A percentile compares a stretch with the other conserved stretches of the same genome.
These are phyloP conservation scores for Avena sativa DNA, from an alignment of 176 grass and related monocot genomes.

Conservation along the genomic window DNA sequence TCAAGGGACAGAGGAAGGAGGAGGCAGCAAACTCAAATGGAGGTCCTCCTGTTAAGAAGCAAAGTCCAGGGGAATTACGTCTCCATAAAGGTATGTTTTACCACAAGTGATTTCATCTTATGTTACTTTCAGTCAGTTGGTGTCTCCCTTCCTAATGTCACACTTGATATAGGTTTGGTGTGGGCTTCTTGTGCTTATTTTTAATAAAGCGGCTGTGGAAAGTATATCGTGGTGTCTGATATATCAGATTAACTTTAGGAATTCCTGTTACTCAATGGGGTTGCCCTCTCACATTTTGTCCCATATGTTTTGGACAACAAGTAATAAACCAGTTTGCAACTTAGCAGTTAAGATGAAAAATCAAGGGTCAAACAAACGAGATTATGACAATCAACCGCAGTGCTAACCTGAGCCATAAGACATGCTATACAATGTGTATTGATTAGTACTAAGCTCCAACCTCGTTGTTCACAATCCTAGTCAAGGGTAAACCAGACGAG, in stretches of 20 bases:
- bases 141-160: background rate
- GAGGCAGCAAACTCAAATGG: constrained; percentile 60
- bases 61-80: constrained; percentile 64
- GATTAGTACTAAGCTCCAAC: too few relatives aligned
- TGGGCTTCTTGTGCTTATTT: background rate
- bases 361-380: background rate
- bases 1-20: constrained; percentile 61
- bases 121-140: background rate
- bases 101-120: background rate
- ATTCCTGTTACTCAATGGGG: background rate
- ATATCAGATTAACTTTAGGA: background rate
- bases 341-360: background rate
- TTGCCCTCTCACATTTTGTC: background rate
- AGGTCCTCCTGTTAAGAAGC: constrained; percentile 55
- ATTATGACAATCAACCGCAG: background rate
- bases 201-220: background rate
- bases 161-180: background rate
- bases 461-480: too few relatives aligned
- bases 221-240: background rate
- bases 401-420: too few relatives aligned
- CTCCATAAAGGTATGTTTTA: constrained; percentile 66
- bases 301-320: background rate
- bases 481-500: too few relatives aligned
- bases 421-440: background rate
- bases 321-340: background rate